Conservation (phyloP, 306 rosid species). For the Vigna mungo region DNA sequence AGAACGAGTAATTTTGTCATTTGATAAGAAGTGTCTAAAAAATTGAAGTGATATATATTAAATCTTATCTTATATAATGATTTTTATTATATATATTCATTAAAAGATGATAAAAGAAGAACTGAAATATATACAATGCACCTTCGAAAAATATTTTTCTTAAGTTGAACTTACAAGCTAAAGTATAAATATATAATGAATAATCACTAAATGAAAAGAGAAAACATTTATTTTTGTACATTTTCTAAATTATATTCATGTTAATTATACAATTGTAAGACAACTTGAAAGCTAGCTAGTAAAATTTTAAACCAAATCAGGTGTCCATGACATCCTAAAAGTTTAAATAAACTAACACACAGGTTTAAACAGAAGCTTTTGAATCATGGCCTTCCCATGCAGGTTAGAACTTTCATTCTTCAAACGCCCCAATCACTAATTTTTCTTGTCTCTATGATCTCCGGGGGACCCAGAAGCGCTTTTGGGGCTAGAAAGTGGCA, state of each 20-base stretch:
- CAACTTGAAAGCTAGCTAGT: constrained; percentile 3
- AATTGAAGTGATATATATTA: too few species aligned
- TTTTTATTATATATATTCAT: too few species aligned
- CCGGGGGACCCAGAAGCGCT: constrained; percentile 66
- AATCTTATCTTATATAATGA: too few species aligned
- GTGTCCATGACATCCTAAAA: not conserved
- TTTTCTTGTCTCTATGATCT: constrained; percentile 52
- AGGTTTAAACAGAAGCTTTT: not conserved
- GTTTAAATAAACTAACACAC: not conserved
- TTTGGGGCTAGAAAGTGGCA: constrained; percentile 63
- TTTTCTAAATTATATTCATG: not conserved
- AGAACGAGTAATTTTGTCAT: too few species aligned
- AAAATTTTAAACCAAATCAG: not conserved
- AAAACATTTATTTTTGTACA: constrained; percentile 11
- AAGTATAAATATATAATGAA: not conserved
- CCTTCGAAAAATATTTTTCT: too few species aligned
- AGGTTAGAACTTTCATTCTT: not conserved
- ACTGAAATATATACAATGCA: too few species aligned
- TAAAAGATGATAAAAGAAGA: too few species aligned
- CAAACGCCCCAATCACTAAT: not conserved
- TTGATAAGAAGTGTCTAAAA: too few species aligned
- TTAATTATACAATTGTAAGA: constrained; percentile 10
- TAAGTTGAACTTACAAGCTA: not conserved
- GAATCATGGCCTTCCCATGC: not conserved
- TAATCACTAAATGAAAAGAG: not conserved